A percentile compares a stretch with the other conserved stretches of the same genome.
phyloP scores from a whole-genome alignment of 495 filamentous ascomycete species.

The Mytilinidion resinicola region DNA sequence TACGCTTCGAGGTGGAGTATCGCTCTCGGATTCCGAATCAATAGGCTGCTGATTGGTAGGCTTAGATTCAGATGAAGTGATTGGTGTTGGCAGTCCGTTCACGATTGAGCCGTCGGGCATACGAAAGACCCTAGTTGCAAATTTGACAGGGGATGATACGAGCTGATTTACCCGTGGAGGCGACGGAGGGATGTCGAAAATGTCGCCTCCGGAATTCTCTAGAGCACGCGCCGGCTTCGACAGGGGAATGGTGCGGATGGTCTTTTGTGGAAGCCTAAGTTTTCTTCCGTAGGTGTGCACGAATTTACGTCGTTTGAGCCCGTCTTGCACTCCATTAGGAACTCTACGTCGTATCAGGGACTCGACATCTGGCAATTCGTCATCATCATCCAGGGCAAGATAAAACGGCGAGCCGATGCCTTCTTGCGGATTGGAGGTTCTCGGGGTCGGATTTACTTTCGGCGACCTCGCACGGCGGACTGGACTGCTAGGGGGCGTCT shows the following conservation, averaged over 20 bases:
- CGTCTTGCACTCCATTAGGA: background rate
- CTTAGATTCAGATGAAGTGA: background rate
- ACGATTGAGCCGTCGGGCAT: background rate
- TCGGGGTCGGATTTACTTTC: background rate
- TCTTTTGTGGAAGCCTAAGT: background rate
- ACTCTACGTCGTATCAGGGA: conserved; percentile 6
- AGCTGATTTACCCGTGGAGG: background rate
- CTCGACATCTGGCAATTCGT: conserved; percentile 27
- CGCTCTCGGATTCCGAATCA: background rate
- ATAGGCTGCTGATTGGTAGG: background rate
- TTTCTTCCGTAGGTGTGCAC: conserved; percentile 7
- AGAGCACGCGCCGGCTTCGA: too few species aligned
- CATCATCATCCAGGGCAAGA: conserved; percentile 5
- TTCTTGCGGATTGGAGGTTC: background rate
- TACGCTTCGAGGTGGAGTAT: background rate
- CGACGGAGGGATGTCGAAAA: conserved; percentile 1
- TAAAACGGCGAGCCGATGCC: background rate
- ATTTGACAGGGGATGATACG: too few species aligned
- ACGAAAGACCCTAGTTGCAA: background rate
- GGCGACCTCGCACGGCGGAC: background rate
- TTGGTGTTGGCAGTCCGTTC: background rate
- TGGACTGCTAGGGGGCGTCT: conserved; percentile 6
- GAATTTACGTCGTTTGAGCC: conserved; percentile 22
- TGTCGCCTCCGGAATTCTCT: background rate
- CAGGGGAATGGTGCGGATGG: too few species aligned